phyloP scores from a whole-genome alignment of 352 stramenopile genomes.

The Globisporangium solare region DNA sequence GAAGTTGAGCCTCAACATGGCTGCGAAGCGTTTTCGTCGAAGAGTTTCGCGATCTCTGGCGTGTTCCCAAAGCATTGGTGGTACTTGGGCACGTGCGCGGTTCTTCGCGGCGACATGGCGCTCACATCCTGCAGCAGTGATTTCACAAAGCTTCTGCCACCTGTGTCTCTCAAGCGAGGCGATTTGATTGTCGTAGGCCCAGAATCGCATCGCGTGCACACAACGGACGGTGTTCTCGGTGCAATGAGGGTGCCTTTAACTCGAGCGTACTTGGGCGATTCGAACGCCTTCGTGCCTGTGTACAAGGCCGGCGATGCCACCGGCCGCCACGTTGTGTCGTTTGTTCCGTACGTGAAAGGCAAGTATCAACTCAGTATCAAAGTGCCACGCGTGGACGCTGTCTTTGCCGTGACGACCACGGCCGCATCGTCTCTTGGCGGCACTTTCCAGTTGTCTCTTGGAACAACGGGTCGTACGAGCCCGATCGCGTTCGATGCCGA shows the following conservation, averaged over 20 bases:
- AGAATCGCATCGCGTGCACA: constrained; percentile 65
- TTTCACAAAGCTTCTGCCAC: constrained; percentile 24
- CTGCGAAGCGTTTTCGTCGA: constrained; percentile 43
- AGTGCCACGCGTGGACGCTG: constrained; percentile 64
- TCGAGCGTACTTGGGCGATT: constrained; percentile 49
- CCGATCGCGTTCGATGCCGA: constrained; percentile 49
- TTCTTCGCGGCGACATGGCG: constrained; percentile 14
- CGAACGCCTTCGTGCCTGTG: constrained; percentile 52
- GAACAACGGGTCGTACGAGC: constrained; percentile 24
- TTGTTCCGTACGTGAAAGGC: constrained; percentile 89
- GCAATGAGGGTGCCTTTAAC: constrained; percentile 65
- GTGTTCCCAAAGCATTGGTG: constrained; percentile 54
- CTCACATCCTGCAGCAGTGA: constrained; percentile 45
- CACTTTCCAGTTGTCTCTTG: constrained; percentile 56
- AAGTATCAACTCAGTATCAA: constrained; percentile 85
- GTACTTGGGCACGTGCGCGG: constrained; percentile 67
- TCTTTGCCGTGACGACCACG: constrained; percentile 61
- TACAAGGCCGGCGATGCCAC: constrained; percentile 58
- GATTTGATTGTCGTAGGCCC: constrained; percentile 78
- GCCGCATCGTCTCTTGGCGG: constrained; percentile 54
- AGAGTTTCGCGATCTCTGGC: constrained; percentile 43
- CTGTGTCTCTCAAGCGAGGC: constrained; percentile 57
- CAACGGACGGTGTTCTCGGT: constrained; percentile 48
- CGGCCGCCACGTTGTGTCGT: constrained; percentile 80
- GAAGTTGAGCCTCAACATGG: constrained; percentile 46